Conservation (phyloP, 2,329 filamentous ascomycete genomes). For the Periconia macrospinosa region DNA sequence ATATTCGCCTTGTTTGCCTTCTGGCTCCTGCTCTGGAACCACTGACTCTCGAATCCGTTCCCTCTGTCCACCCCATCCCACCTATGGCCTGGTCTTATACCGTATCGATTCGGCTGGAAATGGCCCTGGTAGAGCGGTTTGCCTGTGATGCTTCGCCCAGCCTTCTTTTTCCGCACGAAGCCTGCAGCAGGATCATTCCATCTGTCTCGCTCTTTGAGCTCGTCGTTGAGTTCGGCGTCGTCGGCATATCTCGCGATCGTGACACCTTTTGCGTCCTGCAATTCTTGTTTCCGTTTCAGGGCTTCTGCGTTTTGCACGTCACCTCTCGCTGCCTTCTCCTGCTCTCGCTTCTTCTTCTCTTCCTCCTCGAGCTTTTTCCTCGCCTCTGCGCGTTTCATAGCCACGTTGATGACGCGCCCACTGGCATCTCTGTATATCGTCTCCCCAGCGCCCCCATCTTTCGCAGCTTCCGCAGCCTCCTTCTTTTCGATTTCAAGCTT, state of each 20-base stretch:
- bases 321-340: conserved; percentile 73
- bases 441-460: conserved; percentile 55
- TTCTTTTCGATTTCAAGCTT: conserved; percentile 66
- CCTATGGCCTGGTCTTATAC: conserved; percentile 85
- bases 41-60: conserved; percentile 90
- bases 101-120: conserved; percentile 88
- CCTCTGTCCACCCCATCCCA: conserved; percentile 97
- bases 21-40: conserved; percentile 85
- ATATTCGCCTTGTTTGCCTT: conserved; percentile 75
- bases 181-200: conserved; percentile 95
- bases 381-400: conserved; percentile 85
- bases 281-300: conserved; percentile 63
- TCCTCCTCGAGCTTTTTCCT: conserved; percentile 76
- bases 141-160: conserved; percentile 51
- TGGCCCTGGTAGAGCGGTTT: conserved; percentile 76
- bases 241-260: conserved; percentile 78
- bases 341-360: conserved; percentile 64
- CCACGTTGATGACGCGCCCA: conserved; percentile 89
- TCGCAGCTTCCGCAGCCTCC: conserved; percentile 45
- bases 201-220: conserved; percentile 72
- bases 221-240: conserved; percentile 82
- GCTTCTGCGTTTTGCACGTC: conserved; percentile 79
- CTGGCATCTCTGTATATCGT: conserved; percentile 96
- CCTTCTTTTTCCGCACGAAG: conserved; percentile 65
- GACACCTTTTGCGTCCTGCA: conserved; percentile 83